Base-by-base conservation (phyloP, 2,329 filamentous ascomycete genomes). In the Sarocladium oryzae region DNA sequence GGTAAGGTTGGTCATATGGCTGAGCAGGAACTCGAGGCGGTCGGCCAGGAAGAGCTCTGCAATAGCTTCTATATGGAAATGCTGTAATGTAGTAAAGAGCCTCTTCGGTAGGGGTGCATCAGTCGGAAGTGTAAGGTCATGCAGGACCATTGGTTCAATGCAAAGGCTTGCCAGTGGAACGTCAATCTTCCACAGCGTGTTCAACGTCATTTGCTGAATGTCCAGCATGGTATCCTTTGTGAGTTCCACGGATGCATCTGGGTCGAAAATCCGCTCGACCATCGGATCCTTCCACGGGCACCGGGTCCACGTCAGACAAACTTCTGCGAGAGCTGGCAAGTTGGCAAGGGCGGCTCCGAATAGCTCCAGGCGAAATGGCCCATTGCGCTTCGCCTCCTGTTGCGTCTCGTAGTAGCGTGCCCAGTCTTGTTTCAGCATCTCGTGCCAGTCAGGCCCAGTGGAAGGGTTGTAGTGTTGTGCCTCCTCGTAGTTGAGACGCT, bases 351-450 rank as follows among this genome's bases (percentile, higher is more conserved):
- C 55, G 2, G 23, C 41, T 21, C 45, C 36, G 26, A 49, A 37
- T 9, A 33, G 21, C 32, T 40, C 18, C 3, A 32, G 23, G 3
- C 24, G 32, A 24, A 41, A 46, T 9, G 51, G 32, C n/a, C 35
- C 51, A 26, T 41, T 7, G 28, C 28, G 33, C 28, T 52, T 51
- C 9, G 65, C 64, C 21, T 57, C 61, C 46, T 57, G 59, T 54
- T 66, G 65, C 23, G 66, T 66, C 54, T 66, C 66, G 52, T 65
- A 64, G 51, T 70, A 71, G 49, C 63, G 62, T 36, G 57, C 54
- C 62, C 66, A 71, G 21, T 68, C 67, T 35, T 64, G 55, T 16
- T 49, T 36, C 5, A 48, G 43, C 43, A 48, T 48, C 7, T 48
- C 43, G 9, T 48, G 43, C 43, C 43, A 48, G 28, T 48, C 43